Base-by-base conservation (phyloP, 306 rosid species). In the Prosopis cineraria region DNA sequence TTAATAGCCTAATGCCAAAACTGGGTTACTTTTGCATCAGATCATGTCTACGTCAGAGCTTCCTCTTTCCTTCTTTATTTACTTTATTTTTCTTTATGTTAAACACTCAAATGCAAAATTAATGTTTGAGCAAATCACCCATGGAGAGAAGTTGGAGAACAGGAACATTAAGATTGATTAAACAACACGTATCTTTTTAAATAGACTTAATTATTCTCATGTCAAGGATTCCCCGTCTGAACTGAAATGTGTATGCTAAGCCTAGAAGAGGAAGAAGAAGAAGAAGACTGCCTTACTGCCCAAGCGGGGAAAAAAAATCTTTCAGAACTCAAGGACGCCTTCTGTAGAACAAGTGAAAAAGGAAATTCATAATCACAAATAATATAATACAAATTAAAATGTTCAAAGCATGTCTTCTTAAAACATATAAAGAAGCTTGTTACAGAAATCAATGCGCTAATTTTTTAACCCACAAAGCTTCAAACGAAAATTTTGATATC, bases 1-100 rank as follows among this genome's bases (percentile, higher is more conserved):
- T 66, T 78, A 39, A 65, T 70, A 59, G 78, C 52, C 25, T 13
- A 68, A 60, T 76, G 72, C 67, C 24, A 59, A 68, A 68, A 47
- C 55, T 62, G 56, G 52, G 48, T 43, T 43, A 27, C 53, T 67
- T 72, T 80, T 40, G 20, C n/a, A 47, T 62, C 52, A 47, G 29
- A 52, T 20, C 37, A 66, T 72, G 56, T 24, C 13, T 12, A 11
- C 37, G 10, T 33, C 63, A 69, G 39, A 74, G 14, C 33, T 50
- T 31, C 73, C n/a, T 77, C 36, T 9, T 80, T 72, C 41, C 47
- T 9, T 37, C 58, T 72, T 50, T 41, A 24, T 75, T 63, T 48
- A 43, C 13, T 53, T 75, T 9, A 12, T 47, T 70, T 8, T 20
- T 71, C 53, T 77, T 16, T 48, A 13, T 37, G 48, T 39, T 17